phyloP scores from a whole-genome alignment of 345 rosid genomes.

The Ricinus communis region DNA sequence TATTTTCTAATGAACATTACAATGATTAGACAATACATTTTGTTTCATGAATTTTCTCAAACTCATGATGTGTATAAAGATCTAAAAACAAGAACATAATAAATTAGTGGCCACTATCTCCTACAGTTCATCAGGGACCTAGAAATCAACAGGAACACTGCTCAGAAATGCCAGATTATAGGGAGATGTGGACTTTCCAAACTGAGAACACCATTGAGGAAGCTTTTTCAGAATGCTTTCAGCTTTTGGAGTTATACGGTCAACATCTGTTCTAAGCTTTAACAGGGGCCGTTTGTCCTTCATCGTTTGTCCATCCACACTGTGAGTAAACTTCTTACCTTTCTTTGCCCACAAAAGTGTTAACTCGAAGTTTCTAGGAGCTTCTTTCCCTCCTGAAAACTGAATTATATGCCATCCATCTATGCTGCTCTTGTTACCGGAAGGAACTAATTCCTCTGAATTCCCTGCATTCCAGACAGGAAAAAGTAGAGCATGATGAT shows the following conservation, averaged over 20 bases:
- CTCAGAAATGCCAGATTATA: constrained; percentile 58
- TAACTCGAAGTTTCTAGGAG: constrained; percentile 58
- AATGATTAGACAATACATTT: not conserved
- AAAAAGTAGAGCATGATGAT: not conserved
- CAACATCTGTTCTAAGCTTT: constrained; percentile 78
- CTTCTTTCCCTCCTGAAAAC: constrained; percentile 73
- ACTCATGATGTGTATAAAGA: constrained; percentile 2
- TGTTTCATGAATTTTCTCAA: not conserved
- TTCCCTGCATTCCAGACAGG: constrained; percentile 36
- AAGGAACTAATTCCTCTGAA: constrained; percentile 49
- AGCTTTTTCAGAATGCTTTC: constrained; percentile 51
- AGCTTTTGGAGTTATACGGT: constrained; percentile 57
- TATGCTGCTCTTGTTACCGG: constrained; percentile 47
- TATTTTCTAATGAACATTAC: not conserved
- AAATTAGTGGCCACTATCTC: not conserved
- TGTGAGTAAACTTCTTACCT: constrained; percentile 15
- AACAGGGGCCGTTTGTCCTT: constrained; percentile 45
- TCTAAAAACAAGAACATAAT: not conserved
- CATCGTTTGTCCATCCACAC: constrained; percentile 8
- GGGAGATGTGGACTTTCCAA: constrained; percentile 88
- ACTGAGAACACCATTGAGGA: constrained; percentile 75
- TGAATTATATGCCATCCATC: constrained; percentile 88
- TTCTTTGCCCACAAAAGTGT: constrained; percentile 48
- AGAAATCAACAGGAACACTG: constrained; percentile 55
- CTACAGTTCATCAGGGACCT: constrained; percentile 11